Evolutionary conservation across 345 rosid species (phyloP), one percentile per base, ranked within the genome.

Genomic region (Sonneratia alba): DNA sequence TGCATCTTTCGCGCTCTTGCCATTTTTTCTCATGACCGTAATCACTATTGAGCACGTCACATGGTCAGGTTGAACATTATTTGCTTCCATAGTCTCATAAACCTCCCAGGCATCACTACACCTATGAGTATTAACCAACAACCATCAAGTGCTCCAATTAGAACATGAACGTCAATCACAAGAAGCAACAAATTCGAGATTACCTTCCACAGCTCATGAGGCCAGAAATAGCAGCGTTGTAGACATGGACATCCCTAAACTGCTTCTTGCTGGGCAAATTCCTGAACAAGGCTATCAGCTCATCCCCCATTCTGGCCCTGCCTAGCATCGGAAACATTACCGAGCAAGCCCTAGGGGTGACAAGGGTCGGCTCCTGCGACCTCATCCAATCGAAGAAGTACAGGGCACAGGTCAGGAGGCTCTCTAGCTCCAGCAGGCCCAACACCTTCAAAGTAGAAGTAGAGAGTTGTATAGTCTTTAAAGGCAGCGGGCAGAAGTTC

Each of bases 381-480:
- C 81, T 70, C 98, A 93, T 91, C 97, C 98, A 93, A 74, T 93
- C 97, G 22, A 80, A 87, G 72, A 93, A 86, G 77, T 93, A 84
- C 72, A 93, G 75, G 72, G 91, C 86, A 38, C 82, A 48, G 68
- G 55, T 80, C 36, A 84, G 27, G 74, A 87, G 74, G 56, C 92
- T 90, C 69, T 84, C 81, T 36, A 81, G 80, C 0, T 84, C 89
- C 91, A 94, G 78, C 77, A 85, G 47, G n/a, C 72, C 73, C 80
- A 94, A 75, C 42, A 87, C 79, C 64, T 85, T 77, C 77, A 87
- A 43, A 45, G 45, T 42, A 47, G 32, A 38, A 7, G 1, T 13
- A 2, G 12, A 67, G 6, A 67, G 12, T 24, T 40, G 3, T 9
- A 40, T 14, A n/a, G 34, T 43, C 51, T 38, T 5, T 16, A 66